Conservation (phyloP, 805 yeast species). For the Saturnispora silvae region DNA sequence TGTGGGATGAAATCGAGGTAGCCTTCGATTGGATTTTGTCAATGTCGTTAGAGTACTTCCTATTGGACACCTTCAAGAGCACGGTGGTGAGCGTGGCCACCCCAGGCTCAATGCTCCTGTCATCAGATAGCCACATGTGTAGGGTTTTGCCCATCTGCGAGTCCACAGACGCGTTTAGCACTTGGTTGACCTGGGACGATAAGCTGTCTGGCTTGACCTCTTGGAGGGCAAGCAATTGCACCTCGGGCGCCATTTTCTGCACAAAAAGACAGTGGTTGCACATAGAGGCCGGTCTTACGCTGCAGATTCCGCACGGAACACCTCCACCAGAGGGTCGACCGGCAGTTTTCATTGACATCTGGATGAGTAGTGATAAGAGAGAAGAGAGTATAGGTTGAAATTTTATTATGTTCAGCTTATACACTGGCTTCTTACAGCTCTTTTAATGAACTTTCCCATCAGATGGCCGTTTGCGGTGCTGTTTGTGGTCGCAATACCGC, state of each 20-base stretch:
- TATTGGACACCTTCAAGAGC: slow-evolving; percentile 5
- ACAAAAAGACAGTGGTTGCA: slow-evolving; percentile 1
- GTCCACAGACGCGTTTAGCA: neutral
- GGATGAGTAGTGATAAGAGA: too few relatives aligned
- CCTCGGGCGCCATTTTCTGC: neutral
- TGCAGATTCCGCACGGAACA: slow-evolving; percentile 1
- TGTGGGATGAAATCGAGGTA: neutral
- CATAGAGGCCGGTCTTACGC: neutral
- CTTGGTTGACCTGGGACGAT: neutral
- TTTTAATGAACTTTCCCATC: too few relatives aligned
- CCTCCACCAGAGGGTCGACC: neutral
- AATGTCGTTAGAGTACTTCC: neutral
- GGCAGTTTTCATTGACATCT: too few relatives aligned
- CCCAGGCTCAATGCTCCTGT: neutral
- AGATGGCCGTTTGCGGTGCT: neutral
- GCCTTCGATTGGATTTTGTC: neutral
- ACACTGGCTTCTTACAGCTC: too few relatives aligned
- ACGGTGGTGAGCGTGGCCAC: neutral
- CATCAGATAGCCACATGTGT: neutral
- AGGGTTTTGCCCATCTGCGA: neutral
- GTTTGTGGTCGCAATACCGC: slow-evolving; percentile 1
- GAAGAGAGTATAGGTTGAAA: neutral
- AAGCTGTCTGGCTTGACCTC: neutral
- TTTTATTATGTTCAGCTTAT: neutral
- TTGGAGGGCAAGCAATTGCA: neutral